Evolutionary conservation across 805 yeast species (phyloP).

Genomic region (Kurtzmaniella fragi): DNA sequence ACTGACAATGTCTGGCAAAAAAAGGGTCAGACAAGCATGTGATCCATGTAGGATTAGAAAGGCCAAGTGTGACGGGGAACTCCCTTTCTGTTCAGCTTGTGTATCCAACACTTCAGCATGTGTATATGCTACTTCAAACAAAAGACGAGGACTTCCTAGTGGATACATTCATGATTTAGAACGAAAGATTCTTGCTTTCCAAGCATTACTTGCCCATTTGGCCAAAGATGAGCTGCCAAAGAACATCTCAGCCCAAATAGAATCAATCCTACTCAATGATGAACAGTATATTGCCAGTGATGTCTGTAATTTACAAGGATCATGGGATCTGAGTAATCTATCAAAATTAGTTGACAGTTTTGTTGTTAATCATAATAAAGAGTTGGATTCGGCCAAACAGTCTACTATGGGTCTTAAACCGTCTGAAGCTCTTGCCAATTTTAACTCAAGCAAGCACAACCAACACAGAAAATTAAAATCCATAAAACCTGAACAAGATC

Average conservation of each 20-base stretch:
- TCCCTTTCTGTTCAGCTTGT: constrained; percentile 17
- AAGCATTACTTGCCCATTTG: constrained; percentile 8
- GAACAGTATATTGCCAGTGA: constrained; percentile 2
- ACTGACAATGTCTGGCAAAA: constrained; percentile 1
- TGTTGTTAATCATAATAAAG: constrained; percentile 5
- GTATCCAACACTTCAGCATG: constrained; percentile 9
- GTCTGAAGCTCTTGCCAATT: not conserved
- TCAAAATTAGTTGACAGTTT: constrained; percentile 8
- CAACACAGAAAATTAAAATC: not conserved
- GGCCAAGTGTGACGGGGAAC: constrained; percentile 19
- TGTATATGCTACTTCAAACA: constrained; percentile 11
- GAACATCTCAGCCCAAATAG: constrained; percentile 1
- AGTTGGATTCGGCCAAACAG: constrained; percentile 2
- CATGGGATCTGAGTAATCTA: constrained; percentile 5
- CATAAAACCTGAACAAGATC: too few relatives aligned
- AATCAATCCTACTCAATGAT: not conserved
- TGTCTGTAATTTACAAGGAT: constrained; percentile 1
- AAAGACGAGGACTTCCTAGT: constrained; percentile 17
- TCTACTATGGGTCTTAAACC: constrained; percentile 1
- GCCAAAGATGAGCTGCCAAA: constrained; percentile 1
- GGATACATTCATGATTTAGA: constrained; percentile 19
- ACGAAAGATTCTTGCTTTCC: constrained; percentile 12
- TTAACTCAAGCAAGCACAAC: not conserved
- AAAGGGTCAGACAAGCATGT: constrained; percentile 20
- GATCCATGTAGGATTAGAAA: constrained; percentile 16